These are phyloP conservation scores for Juglanconis oblonga DNA, from an alignment of 2,329 filamentous ascomycete genomes.

Conservation along the genomic window DNA sequence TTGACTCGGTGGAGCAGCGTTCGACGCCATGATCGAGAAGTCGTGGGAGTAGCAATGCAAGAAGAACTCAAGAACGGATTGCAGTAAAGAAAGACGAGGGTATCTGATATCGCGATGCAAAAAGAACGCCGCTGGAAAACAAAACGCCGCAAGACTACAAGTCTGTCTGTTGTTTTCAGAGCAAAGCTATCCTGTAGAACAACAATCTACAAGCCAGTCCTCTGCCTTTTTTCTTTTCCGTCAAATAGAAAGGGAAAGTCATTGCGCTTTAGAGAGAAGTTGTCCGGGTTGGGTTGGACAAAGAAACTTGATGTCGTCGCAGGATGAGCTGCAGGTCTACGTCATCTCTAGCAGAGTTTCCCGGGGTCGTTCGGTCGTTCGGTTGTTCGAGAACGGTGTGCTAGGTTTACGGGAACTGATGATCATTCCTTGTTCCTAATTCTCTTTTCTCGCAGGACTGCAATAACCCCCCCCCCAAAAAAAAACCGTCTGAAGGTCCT, in stretches of 20 bases:
- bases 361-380: too few species aligned
- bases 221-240: background rate
- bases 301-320: background rate
- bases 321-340: background rate
- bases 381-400: background rate
- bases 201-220: background rate
- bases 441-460: too few species aligned
- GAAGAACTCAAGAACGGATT: background rate
- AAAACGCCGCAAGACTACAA: too few species aligned
- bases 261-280: background rate
- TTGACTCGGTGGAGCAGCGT: conserved; percentile 4
- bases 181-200: background rate
- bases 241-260: background rate
- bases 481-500: too few species aligned
- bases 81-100: background rate
- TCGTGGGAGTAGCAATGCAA: background rate
- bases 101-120: too few species aligned
- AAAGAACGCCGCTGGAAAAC: background rate
- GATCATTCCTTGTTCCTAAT: too few species aligned
- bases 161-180: too few species aligned
- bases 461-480: too few species aligned
- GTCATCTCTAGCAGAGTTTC: conserved; percentile 7
- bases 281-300: background rate
- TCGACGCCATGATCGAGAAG: conserved; percentile 4
- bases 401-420: too few species aligned